Evolutionary conservation across 768 basidiomycete genomes (phyloP).

Genomic region (Clitopilus hobsonii): DNA sequence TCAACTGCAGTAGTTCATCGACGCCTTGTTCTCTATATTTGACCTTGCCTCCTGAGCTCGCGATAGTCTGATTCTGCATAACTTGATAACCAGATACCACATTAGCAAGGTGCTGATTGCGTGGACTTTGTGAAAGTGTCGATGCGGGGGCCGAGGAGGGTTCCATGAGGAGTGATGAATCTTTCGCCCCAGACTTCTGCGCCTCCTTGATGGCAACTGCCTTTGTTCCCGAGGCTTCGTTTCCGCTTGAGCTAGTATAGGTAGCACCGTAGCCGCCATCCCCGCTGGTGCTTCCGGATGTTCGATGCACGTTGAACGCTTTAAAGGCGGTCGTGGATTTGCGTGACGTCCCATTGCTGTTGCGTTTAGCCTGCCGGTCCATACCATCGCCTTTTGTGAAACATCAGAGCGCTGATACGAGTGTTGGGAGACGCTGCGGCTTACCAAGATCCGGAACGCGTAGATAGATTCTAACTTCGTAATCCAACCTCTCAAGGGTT

Average conservation of each 20-base stretch:
- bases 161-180: slow-evolving; percentile 1
- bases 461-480: slow-evolving; percentile 66
- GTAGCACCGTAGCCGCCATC: slow-evolving; percentile 12
- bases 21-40: slow-evolving; percentile 90
- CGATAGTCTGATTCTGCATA: slow-evolving; percentile 7
- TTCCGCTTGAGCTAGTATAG: slow-evolving; percentile 5
- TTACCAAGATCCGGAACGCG: slow-evolving; percentile 62
- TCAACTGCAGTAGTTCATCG: slow-evolving; percentile 90
- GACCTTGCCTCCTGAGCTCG: slow-evolving; percentile 26
- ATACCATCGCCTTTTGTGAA: slow-evolving; percentile 41
- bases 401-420: not conserved
- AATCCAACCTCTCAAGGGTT: slow-evolving; percentile 65
- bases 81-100: slow-evolving; percentile 3
- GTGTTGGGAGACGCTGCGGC: slow-evolving; percentile 3
- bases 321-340: slow-evolving; percentile 21
- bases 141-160: not conserved
- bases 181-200: not conserved
- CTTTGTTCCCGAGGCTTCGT: not conserved
- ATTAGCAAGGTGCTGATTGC: not conserved
- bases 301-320: not conserved
- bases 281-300: slow-evolving; percentile 25
- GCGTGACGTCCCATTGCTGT: slow-evolving; percentile 17
- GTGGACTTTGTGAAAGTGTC: not conserved
- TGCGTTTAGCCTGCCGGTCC: slow-evolving; percentile 37
- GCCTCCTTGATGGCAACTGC: not conserved